A percentile compares a stretch with the other conserved stretches of the same genome.
Conservation (phyloP, 2,329 filamentous ascomycete species). For the Fonsecaea nubica region DNA sequence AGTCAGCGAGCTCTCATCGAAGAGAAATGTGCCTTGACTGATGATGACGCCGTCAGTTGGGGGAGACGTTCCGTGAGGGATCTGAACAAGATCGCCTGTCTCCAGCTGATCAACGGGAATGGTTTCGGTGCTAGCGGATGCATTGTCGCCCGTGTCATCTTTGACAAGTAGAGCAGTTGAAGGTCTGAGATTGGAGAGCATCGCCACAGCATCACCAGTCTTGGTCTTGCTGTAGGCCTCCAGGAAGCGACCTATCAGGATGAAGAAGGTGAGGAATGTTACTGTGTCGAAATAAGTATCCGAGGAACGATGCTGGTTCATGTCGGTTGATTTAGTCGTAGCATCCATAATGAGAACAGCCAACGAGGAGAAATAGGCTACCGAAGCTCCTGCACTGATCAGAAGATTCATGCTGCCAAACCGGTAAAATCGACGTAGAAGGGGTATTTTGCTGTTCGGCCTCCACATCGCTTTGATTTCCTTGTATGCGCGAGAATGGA, state of each 20-base stretch:
- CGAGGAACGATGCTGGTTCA: conserved; percentile 26
- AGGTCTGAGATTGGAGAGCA: conserved; percentile 77
- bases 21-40: conserved; percentile 65
- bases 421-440: conserved; percentile 80
- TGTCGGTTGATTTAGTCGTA: conserved; percentile 43
- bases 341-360: conserved; percentile 73
- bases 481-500: conserved; percentile 79
- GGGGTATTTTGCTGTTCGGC: conserved; percentile 72
- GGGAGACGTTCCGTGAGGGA: conserved; percentile 81
- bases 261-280: conserved; percentile 87
- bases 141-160: conserved; percentile 14
- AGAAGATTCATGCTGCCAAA: conserved; percentile 98
- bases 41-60: conserved; percentile 76
- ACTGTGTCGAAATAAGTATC: conserved; percentile 85
- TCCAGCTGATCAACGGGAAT: conserved; percentile 74
- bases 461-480: conserved; percentile 81
- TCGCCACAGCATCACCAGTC: conserved; percentile 83
- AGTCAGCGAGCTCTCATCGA: conserved; percentile 91
- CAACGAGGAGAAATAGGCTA: conserved; percentile 84
- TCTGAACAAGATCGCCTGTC: conserved; percentile 73
- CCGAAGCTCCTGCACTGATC: conserved; percentile 84
- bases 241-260: conserved; percentile 66
- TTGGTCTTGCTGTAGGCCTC: conserved; percentile 93
- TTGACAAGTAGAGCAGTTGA: conserved; percentile 73
- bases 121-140: conserved; percentile 46